A percentile compares a stretch with the other conserved stretches of the same genome.
phyloP scores from a whole-genome alignment of 2,329 filamentous ascomycete species.

The Emmonsiellopsis sp. region DNA sequence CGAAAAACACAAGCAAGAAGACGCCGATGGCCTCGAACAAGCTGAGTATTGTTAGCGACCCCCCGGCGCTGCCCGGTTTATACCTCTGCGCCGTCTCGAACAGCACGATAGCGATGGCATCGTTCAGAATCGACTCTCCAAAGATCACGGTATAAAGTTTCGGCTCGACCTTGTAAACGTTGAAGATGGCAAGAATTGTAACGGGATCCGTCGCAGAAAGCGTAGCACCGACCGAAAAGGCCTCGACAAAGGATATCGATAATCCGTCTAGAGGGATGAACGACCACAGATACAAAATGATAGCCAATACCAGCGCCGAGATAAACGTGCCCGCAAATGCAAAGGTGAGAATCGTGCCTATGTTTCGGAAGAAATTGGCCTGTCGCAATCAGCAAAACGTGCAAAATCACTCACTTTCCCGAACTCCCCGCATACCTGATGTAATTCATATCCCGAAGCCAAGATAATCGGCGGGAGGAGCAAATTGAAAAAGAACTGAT shows the following conservation, averaged over 20 bases:
- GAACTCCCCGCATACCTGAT: slow-evolving; percentile 51
- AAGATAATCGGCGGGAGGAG: slow-evolving; percentile 97
- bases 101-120: slow-evolving; percentile 95
- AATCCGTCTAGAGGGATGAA: slow-evolving; percentile 76
- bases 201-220: slow-evolving; percentile 95
- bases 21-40: slow-evolving; percentile 87
- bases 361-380: slow-evolving; percentile 98
- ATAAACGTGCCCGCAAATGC: slow-evolving; percentile 96
- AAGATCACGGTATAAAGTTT: slow-evolving; percentile 99
- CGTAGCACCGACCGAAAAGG: slow-evolving; percentile 91
- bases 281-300: slow-evolving; percentile 83
- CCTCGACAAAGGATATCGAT: slow-evolving; percentile 84
- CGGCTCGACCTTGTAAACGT: slow-evolving; percentile 97
- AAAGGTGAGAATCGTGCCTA: slow-evolving; percentile 93
- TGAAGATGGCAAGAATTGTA: slow-evolving; percentile 97
- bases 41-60: slow-evolving; percentile 65
- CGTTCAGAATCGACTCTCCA: slow-evolving; percentile 94
- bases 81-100: slow-evolving; percentile 97
- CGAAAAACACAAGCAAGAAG: slow-evolving; percentile 94
- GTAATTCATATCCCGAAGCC: slow-evolving; percentile 91
- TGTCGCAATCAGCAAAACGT: slow-evolving; percentile 15
- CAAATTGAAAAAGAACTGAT: slow-evolving; percentile 99
- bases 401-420: not conserved
- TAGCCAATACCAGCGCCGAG: slow-evolving; percentile 85
- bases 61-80: slow-evolving; percentile 60